Base-by-base conservation (phyloP, 208 protist species). In the Dictyostelium gargantuum region DNA sequence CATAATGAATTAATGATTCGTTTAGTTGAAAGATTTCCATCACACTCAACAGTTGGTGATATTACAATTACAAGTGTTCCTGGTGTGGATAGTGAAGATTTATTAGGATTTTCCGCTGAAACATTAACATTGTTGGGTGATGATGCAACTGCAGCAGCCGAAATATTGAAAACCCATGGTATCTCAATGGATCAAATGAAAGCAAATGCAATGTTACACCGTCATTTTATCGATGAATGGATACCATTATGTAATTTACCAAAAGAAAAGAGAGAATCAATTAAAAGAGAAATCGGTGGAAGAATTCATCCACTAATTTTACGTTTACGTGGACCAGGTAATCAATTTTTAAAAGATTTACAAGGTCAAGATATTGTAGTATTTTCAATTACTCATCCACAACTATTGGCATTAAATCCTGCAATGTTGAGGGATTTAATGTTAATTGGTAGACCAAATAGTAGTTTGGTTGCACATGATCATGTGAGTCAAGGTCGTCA, bases 21-120 rank as follows among this genome's bases (percentile, higher is more conserved):
- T 29, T 35, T 92, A 1, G 0, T 44, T 2, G 32, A 76, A 35
- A 42, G 26, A 21, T 92, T 92, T 10, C 86, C 86, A 40, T 3
- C 13, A 15, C 52, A 84, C 66, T 17, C 75, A 17, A 92, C 74
- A 2, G 86, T 92, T 29, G 86, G 72, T 26, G 86, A 92, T 26
- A 92, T 92, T 26, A 92, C 86, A 1, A 76, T 92, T 11, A 92
- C 86, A 6, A 63, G 54, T 15, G 86, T 92, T 29, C 86, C 74
- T n/a, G 86, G 86, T 79, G 86, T 92, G 0, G 40, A 50, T 42
- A 66, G n/a, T 40, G 76, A 84, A 0, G 86, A 92, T 79, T 29
- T 92, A 32, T 44, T 92, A 21, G 77, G 61, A 23, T 92, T 92
- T 23, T 74, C 50, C 11, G 61, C 58, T 42, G 86, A 92, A 32